Percentiles rank a stretch among this genome's conserved stretches.
Conservation (phyloP, 495 filamentous ascomycete species). For the Daldinia vernicosa region DNA sequence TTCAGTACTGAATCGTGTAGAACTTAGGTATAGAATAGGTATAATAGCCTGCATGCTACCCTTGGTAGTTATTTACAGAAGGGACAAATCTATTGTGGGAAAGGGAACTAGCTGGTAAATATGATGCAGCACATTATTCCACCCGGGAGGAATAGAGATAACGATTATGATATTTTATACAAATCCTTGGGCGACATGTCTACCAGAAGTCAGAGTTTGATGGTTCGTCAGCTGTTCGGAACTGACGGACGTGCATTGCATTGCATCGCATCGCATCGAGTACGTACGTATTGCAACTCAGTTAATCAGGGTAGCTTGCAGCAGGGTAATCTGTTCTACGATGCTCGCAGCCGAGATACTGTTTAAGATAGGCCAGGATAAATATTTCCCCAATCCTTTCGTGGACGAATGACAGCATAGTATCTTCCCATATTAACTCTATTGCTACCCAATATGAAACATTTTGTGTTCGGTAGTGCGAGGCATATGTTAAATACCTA, state of each 20-base stretch:
- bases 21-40: too few species aligned
- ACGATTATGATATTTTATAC: not conserved
- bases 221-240: conserved; percentile 14
- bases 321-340: conserved; percentile 7
- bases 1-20: not conserved
- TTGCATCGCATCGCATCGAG: conserved; percentile 26
- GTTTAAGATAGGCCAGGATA: conserved; percentile 17
- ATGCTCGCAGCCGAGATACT: conserved; percentile 21
- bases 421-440: conserved; percentile 21
- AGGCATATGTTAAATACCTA: not conserved
- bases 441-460: conserved; percentile 21
- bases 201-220: not conserved
- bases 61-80: not conserved
- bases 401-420: conserved; percentile 14
- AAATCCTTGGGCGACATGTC: not conserved
- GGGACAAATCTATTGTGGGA: not conserved
- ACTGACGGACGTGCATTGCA: conserved; percentile 23
- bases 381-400: not conserved
- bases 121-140: not conserved
- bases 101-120: not conserved
- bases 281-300: not conserved
- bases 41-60: too few species aligned
- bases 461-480: not conserved
- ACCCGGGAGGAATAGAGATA: not conserved
- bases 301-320: conserved; percentile 6